Evolutionary conservation across 2,329 filamentous ascomycete species (phyloP).

Genomic region (Talaromyces sp.): DNA sequence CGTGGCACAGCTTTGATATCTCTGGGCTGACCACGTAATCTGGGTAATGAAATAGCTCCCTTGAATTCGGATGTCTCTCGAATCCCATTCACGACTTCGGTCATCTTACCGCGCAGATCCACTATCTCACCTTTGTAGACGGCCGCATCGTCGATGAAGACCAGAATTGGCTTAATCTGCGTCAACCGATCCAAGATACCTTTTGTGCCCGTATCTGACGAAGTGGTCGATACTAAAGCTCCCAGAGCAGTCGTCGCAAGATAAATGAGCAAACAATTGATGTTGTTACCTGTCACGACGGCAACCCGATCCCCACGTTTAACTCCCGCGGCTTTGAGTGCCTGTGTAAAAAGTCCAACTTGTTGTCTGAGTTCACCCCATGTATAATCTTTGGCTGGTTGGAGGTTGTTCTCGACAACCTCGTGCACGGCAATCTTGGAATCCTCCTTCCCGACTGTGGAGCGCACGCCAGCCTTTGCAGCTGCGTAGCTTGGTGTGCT

Average conservation of each 20-base stretch:
- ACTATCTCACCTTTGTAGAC: constrained; percentile 75
- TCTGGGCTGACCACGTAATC: constrained; percentile 57
- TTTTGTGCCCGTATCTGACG: constrained; percentile 78
- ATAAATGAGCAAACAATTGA: constrained; percentile 70
- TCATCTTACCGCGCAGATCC: constrained; percentile 71
- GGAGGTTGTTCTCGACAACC: constrained; percentile 43
- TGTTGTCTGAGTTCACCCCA: constrained; percentile 64
- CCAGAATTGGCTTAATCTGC: constrained; percentile 71
- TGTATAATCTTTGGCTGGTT: constrained; percentile 51
- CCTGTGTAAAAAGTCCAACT: constrained; percentile 60
- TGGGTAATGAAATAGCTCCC: constrained; percentile 62
- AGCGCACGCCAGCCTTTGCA: constrained; percentile 45
- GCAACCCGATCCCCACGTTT: constrained; percentile 70
- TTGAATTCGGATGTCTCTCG: constrained; percentile 58
- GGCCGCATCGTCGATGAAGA: constrained; percentile 80
- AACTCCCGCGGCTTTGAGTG: constrained; percentile 65
- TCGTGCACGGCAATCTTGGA: constrained; percentile 67
- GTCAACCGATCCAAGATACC: constrained; percentile 71
- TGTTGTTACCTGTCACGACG: constrained; percentile 69
- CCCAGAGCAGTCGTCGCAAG: constrained; percentile 68
- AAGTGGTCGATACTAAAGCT: constrained; percentile 70
- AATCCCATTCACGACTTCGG: constrained; percentile 63
- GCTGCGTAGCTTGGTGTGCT: constrained; percentile 40
- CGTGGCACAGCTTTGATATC: constrained; percentile 55
- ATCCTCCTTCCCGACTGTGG: constrained; percentile 66